Evolutionary conservation across 2,329 filamentous ascomycete genomes (phyloP).

Genomic region (Apiospora marii): DNA sequence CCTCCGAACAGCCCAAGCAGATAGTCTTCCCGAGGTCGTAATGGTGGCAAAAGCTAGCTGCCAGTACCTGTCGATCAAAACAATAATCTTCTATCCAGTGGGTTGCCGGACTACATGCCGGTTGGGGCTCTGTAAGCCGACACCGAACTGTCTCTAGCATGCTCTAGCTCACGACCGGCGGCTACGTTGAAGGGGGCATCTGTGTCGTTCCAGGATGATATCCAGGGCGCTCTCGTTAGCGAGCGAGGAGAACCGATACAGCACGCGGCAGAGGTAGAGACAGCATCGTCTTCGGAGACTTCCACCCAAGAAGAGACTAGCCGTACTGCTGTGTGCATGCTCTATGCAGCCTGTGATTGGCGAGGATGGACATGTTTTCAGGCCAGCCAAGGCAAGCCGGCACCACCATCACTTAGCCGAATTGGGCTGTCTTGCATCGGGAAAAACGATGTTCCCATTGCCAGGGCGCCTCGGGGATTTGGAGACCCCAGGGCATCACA

Average conservation of each 20-base stretch:
- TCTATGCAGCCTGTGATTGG: not conserved
- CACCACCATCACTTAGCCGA: not conserved
- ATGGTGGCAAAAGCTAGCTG: not conserved
- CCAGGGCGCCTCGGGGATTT: not conserved
- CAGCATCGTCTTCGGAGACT: not conserved
- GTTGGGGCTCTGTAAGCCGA: not conserved
- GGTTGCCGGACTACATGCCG: not conserved
- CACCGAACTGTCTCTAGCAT: not conserved
- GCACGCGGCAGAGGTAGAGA: not conserved
- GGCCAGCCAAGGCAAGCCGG: not conserved
- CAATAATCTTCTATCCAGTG: not conserved
- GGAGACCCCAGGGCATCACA: not conserved
- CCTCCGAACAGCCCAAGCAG: not conserved
- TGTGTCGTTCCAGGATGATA: not conserved
- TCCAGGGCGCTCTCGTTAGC: not conserved
- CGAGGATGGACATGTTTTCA: not conserved
- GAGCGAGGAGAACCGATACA: not conserved
- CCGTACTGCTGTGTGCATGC: not conserved
- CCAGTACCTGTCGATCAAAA: not conserved
- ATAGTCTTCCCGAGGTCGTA: not conserved
- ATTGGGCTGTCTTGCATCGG: not conserved
- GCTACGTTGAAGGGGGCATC: not conserved
- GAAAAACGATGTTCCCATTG: constrained; percentile 8
- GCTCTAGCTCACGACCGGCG: not conserved
- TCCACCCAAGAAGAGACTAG: not conserved